phyloP scores from a whole-genome alignment of 257 asterid genomes.

The Linderniella brevidens region DNA sequence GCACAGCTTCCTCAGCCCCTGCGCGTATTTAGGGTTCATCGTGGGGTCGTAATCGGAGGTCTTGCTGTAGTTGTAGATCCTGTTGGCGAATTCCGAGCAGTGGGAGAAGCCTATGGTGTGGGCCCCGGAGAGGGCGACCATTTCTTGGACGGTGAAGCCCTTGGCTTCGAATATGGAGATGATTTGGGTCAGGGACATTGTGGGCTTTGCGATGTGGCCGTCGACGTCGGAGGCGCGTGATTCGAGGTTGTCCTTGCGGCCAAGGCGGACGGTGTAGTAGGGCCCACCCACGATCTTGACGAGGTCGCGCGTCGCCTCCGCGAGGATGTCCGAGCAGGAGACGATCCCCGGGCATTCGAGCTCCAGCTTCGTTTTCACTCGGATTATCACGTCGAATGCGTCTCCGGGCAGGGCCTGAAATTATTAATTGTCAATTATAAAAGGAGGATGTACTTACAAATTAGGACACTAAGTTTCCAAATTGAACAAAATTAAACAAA shows the following conservation, averaged over 20 bases:
- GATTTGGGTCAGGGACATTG: conserved; percentile 33
- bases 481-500: too few relatives aligned
- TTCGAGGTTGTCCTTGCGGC: conserved; percentile 38
- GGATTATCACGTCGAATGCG: conserved; percentile 49
- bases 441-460: too few relatives aligned
- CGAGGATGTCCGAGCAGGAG: conserved; percentile 75
- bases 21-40: conserved; percentile 34
- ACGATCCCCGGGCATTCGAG: conserved; percentile 66
- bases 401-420: conserved; percentile 59
- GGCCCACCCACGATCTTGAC: conserved; percentile 79
- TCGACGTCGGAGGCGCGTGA: conserved; percentile 37
- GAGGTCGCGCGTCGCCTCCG: conserved; percentile 56
- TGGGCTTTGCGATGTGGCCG: conserved; percentile 62
- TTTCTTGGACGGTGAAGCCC: conserved; percentile 36
- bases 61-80: conserved; percentile 35
- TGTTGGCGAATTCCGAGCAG: conserved; percentile 41
- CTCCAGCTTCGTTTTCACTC: conserved; percentile 57
- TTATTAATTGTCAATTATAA: too few relatives aligned
- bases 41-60: conserved; percentile 31
- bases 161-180: conserved; percentile 26
- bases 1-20: conserved; percentile 35
- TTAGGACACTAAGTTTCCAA: too few relatives aligned
- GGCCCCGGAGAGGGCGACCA: conserved; percentile 71
- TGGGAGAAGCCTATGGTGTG: conserved; percentile 85
- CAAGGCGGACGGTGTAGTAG: conserved; percentile 33